A percentile compares a stretch with the other conserved stretches of the same genome.
Evolutionary conservation across 768 basidiomycete species (phyloP).

Genomic region (Collybia nuda): DNA sequence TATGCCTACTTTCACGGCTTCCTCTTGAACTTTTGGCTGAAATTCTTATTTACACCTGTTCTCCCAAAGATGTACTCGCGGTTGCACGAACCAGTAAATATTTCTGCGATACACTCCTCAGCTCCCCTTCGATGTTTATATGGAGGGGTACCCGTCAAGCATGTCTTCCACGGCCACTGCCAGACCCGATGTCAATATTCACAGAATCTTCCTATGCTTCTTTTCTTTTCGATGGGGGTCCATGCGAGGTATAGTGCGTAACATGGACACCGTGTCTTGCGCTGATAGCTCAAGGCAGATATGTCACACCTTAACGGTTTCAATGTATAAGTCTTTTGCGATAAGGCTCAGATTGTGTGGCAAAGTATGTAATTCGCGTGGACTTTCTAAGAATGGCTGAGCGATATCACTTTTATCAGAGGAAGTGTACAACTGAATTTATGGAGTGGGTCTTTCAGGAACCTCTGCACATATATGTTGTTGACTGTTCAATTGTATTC

Average conservation of each 20-base stretch:
- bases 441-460: neutral
- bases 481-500: no score
- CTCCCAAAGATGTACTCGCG: slow-evolving; percentile 57
- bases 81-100: slow-evolving; percentile 57
- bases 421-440: slow-evolving; percentile 1
- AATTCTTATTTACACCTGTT: slow-evolving; percentile 51
- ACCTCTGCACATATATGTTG: no score
- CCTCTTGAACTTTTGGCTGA: slow-evolving; percentile 69
- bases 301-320: slow-evolving; percentile 35
- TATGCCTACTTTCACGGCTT: slow-evolving; percentile 19
- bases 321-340: slow-evolving; percentile 47
- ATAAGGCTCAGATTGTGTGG: slow-evolving; percentile 46
- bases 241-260: slow-evolving; percentile 47
- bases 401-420: neutral
- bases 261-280: neutral
- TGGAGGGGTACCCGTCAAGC: slow-evolving; percentile 53
- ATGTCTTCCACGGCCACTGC: slow-evolving; percentile 17
- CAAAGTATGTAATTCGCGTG: slow-evolving; percentile 17
- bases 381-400: neutral
- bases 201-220: slow-evolving; percentile 64
- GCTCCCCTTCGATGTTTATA: slow-evolving; percentile 47
- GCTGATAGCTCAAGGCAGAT: slow-evolving; percentile 20
- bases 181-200: slow-evolving; percentile 30
- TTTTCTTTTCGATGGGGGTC: slow-evolving; percentile 57
- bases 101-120: slow-evolving; percentile 48